A percentile compares a stretch with the other conserved stretches of the same genome.
Conservation (phyloP, 106 monocot genomes). For the Dactylorhiza incarnata region DNA sequence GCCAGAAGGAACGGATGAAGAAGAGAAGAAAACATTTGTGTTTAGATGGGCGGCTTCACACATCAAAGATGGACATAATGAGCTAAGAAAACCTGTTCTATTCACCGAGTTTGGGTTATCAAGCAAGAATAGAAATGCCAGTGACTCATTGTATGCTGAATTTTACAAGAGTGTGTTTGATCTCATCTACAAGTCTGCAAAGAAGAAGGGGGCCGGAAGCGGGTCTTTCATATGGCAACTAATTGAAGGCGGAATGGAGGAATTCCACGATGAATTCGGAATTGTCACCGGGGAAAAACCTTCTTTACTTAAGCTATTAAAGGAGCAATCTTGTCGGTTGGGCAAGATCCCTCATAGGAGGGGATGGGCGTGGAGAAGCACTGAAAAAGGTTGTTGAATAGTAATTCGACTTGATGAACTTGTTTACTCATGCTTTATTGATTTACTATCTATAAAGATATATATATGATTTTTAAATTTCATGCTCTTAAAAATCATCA, state of each 20-base stretch:
- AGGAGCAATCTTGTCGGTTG: constrained; percentile 71
- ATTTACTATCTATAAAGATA: no score
- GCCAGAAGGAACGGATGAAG: constrained; percentile 15
- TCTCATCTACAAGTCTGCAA: constrained; percentile 50
- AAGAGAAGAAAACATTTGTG: constrained; percentile 42
- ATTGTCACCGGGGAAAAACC: constrained; percentile 49
- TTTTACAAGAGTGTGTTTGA: constrained; percentile 59
- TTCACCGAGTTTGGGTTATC: constrained; percentile 85
- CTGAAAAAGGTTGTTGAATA: constrained; percentile 1
- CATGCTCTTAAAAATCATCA: no score
- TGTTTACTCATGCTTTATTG: no score
- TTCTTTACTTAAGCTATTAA: constrained; percentile 47
- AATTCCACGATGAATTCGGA: constrained; percentile 59
- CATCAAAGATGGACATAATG: constrained; percentile 77
- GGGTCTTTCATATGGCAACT: constrained; percentile 89
- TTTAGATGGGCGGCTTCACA: constrained; percentile 67
- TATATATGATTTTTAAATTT: no score
- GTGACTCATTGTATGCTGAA: constrained; percentile 34
- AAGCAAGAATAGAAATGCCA: constrained; percentile 37
- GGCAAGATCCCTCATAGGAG: constrained; percentile 19
- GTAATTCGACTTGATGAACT: no score
- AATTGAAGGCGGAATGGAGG: constrained; percentile 56
- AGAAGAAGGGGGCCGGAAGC: constrained; percentile 38
- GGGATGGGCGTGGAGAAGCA: constrained; percentile 3
- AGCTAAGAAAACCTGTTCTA: constrained; percentile 61